Evolutionary conservation across 139 green algal genomes (phyloP).

Genomic region (Deuterostichococcus epilithicus): DNA sequence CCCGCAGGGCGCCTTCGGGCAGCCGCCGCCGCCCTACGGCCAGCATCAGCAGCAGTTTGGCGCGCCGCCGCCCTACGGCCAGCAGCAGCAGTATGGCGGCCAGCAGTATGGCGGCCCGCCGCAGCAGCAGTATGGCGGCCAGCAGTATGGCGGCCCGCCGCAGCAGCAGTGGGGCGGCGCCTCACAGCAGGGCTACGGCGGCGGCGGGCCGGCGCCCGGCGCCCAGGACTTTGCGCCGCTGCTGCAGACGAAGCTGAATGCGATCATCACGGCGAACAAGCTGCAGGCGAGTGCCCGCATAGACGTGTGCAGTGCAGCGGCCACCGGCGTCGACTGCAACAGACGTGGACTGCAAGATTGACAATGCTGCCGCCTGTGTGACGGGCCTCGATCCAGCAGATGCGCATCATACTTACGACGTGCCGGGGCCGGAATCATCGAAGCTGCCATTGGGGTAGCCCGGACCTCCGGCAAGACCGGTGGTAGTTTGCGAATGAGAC

Average conservation of each 20-base stretch:
- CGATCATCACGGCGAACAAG: constrained; percentile 10
- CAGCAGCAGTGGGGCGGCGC: not conserved
- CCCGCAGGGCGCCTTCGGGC: not conserved
- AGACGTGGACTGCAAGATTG: too few relatives aligned
- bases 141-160: not conserved
- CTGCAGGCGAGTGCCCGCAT: constrained; percentile 5
- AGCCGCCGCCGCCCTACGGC: not conserved
- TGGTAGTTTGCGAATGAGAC: too few relatives aligned
- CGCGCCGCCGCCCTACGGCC: not conserved
- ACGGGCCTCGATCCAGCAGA: not conserved
- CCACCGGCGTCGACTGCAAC: too few relatives aligned
- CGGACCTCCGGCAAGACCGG: too few relatives aligned
- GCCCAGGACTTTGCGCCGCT: not conserved
- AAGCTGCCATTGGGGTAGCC: too few relatives aligned
- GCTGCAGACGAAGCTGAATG: constrained; percentile 18
- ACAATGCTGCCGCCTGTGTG: not conserved
- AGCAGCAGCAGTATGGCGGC: not conserved
- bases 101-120: not conserved
- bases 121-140: not conserved
- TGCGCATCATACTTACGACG: not conserved
- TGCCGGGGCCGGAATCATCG: too few relatives aligned
- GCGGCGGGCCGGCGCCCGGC: not conserved
- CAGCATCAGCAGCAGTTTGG: constrained; percentile 9
- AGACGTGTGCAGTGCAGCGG: too few relatives aligned
- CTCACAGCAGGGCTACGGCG: not conserved